phyloP scores from a whole-genome alignment of 1,284 basidiomycete genomes.

The Spongispora temasekensis region DNA sequence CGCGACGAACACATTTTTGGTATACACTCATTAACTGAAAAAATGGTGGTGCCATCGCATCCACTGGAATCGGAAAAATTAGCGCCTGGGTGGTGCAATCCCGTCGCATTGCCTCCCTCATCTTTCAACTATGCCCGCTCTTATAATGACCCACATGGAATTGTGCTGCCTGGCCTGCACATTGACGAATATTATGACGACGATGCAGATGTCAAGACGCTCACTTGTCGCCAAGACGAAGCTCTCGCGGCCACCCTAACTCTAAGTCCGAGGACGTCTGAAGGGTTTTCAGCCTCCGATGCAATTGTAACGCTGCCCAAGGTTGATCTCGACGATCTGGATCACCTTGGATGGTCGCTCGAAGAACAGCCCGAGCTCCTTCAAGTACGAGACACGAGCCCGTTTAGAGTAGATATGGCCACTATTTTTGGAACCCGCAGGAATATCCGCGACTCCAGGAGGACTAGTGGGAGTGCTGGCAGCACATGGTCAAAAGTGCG shows the following conservation, averaged over 20 bases:
- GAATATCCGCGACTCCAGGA: conserved; percentile 23
- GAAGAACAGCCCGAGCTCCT: conserved; percentile 26
- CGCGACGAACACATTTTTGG: conserved; percentile 34
- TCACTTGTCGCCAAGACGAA: conserved; percentile 35
- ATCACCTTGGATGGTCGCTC: not conserved
- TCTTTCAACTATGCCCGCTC: conserved; percentile 14
- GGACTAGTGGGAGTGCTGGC: conserved; percentile 29
- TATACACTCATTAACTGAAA: conserved; percentile 22
- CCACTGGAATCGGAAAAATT: conserved; percentile 35
- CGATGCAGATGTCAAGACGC: conserved; percentile 31
- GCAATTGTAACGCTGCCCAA: not conserved
- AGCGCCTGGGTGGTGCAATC: conserved; percentile 34
- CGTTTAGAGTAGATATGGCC: conserved; percentile 47
- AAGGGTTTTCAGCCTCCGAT: conserved; percentile 15
- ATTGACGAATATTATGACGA: conserved; percentile 32
- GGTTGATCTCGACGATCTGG: not conserved
- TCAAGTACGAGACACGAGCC: conserved; percentile 42
- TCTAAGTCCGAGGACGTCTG: conserved; percentile 33
- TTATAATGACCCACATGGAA: conserved; percentile 12
- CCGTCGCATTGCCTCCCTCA: conserved; percentile 16
- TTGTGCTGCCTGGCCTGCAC: conserved; percentile 26
- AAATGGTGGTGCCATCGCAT: conserved; percentile 13
- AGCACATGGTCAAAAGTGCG: conserved; percentile 38
- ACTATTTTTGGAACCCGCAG: conserved; percentile 27
- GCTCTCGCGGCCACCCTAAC: conserved; percentile 35